A percentile compares a stretch with the other conserved stretches of the same genome.
phyloP scores from a whole-genome alignment of 805 yeast species.

The Teunomyces barrocoloradensis region DNA sequence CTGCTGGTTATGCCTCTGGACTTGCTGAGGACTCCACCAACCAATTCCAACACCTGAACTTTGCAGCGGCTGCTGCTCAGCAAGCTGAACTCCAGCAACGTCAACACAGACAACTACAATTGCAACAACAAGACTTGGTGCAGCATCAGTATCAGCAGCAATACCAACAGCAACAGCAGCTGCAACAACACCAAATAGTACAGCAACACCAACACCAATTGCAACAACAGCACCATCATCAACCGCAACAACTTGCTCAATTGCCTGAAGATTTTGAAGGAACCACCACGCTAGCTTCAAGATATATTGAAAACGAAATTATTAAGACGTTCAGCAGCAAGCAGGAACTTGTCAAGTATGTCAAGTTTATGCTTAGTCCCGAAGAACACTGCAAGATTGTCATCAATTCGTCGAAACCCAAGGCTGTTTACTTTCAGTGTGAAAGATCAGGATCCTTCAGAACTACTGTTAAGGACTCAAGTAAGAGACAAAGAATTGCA shows the following conservation, averaged over 20 bases:
- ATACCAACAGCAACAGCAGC: constrained; percentile 6
- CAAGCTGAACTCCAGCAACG: constrained; percentile 14
- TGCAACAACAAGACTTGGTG: constrained; percentile 9
- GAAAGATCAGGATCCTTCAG: constrained; percentile 45
- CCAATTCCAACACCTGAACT: constrained; percentile 12
- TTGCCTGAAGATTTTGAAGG: constrained; percentile 12
- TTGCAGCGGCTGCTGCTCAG: constrained; percentile 14
- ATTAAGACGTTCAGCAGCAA: constrained; percentile 15
- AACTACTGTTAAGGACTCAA: constrained; percentile 45
- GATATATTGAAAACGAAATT: constrained; percentile 13
- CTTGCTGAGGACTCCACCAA: constrained; percentile 8
- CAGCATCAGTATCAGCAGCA: constrained; percentile 14
- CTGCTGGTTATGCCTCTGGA: constrained; percentile 9
- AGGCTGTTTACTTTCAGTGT: constrained; percentile 48
- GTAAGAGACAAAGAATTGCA: constrained; percentile 46
- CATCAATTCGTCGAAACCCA: constrained; percentile 46
- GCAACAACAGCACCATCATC: constrained; percentile 12
- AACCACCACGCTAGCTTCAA: constrained; percentile 13
- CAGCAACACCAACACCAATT: constrained; percentile 16
- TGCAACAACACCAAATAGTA: constrained; percentile 9
- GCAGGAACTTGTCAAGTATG: constrained; percentile 24
- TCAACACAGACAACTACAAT: constrained; percentile 11
- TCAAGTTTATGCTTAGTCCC: constrained; percentile 36
- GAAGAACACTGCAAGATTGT: constrained; percentile 42
- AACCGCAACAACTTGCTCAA: constrained; percentile 6